Evolutionary conservation across 2,329 filamentous ascomycete species (phyloP), one percentile per base, ranked within the genome.

Genomic region (Teratosphaeria epicoccoides): DNA sequence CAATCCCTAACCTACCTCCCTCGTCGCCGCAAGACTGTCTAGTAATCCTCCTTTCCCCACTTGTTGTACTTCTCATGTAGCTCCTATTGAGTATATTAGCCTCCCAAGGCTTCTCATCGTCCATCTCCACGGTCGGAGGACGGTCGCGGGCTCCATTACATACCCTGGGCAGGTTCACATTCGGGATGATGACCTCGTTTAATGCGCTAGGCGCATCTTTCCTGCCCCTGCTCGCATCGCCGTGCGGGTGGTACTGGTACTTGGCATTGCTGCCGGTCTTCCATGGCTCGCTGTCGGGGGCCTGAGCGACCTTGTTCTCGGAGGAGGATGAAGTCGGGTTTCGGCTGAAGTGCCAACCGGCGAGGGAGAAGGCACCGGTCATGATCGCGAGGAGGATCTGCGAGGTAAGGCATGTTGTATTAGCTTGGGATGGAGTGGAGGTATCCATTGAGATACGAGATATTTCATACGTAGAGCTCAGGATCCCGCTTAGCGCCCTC

Each of bases 11-110:
- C 26, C 26, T 28, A 28, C 26, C 26, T 28, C 12, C 12, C 26
- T n/a, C 33, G 20, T 20, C 33, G 17, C n/a, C 33, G 20, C 20
- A 14, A n/a, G 17, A 17, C 14, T 20, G 33, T 40, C 33, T 40
- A 87, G 75, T 86, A 97, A 63, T 88, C 90, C 62, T 97, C 93
- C 83, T 97, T 97, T 73, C 93, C 93, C 83, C 88, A 97, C 80
- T 98, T 98, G 87, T 98, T 98, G 83, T 85, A 97, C 76, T 85
- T 86, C 64, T 98, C 93, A 76, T 98, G 93, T 59, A 96, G 82
- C 66, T 85, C 80, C 88, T 94, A 64, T 52, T 47, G 1, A 11
- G 33, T 12, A 20, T 3, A 10, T 52, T 28, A 49, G 51, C 51
- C 29, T 25, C 47, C 23, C 28, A 24, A 9, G 5, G 3, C 43